These are phyloP conservation scores for Geotrichum australiense DNA, from an alignment of 1,139 yeast species.

Conservation along the genomic window DNA sequence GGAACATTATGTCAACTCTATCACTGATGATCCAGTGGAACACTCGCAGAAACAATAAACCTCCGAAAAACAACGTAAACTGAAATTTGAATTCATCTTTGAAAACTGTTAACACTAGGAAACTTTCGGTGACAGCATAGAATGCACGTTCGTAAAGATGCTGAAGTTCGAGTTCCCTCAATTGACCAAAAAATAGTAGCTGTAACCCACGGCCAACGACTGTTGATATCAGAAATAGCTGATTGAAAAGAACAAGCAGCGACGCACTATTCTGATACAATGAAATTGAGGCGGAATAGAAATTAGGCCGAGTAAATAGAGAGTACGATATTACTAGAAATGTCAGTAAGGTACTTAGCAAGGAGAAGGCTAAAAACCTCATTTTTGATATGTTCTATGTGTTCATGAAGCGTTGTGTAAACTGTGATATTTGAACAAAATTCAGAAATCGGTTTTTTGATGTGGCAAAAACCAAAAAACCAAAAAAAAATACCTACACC, in stretches of 20 bases:
- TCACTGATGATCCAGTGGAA: constrained; percentile 65
- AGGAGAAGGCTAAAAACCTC: constrained; percentile 24
- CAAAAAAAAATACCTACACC: too few species aligned
- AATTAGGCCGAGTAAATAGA: constrained; percentile 38
- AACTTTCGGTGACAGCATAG: constrained; percentile 57
- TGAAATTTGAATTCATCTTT: constrained; percentile 50
- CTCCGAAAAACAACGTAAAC: constrained; percentile 33
- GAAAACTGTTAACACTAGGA: constrained; percentile 59
- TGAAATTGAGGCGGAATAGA: constrained; percentile 41
- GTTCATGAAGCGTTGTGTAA: too few species aligned
- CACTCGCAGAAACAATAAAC: constrained; percentile 51
- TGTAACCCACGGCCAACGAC: constrained; percentile 43
- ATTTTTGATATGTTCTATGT: constrained; percentile 17
- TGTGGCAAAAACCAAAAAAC: too few species aligned
- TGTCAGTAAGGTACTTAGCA: constrained; percentile 25
- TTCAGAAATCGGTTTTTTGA: too few species aligned
- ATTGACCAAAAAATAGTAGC: constrained; percentile 59
- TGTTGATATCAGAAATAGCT: constrained; percentile 39
- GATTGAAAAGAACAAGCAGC: constrained; percentile 38
- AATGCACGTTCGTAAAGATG: constrained; percentile 64
- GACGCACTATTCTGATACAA: constrained; percentile 40
- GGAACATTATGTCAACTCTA: constrained; percentile 34
- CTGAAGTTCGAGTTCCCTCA: constrained; percentile 70
- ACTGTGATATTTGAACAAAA: too few species aligned
- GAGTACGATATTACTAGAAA: constrained; percentile 32